These are phyloP conservation scores for Claviceps arundinis DNA, from an alignment of 2,329 filamentous ascomycete species.

Conservation along the genomic window DNA sequence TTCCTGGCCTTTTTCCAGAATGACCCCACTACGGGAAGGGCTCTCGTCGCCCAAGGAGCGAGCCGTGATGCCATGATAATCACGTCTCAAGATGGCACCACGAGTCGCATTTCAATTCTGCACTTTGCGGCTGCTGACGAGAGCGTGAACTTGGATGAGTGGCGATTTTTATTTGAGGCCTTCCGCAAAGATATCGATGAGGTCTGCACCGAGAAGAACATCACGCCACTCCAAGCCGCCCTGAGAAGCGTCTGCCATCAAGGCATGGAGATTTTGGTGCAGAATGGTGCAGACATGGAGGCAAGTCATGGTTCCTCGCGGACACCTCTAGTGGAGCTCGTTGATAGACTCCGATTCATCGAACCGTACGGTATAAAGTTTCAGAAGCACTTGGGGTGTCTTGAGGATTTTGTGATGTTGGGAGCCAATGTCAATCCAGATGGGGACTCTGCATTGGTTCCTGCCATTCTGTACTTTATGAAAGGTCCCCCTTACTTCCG, in stretches of 20 bases:
- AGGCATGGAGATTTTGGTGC: not conserved
- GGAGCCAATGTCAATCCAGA: constrained; percentile 1
- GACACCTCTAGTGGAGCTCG: not conserved
- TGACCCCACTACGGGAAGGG: not conserved
- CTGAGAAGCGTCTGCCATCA: not conserved
- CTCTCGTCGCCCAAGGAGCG: not conserved
- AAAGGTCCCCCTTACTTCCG: too few relatives aligned
- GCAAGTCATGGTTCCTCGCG: not conserved
- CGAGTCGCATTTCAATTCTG: not conserved
- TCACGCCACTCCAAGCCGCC: not conserved
- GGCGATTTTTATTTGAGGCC: not conserved
- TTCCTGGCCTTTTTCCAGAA: not conserved
- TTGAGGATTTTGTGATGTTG: not conserved
- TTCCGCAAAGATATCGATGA: not conserved
- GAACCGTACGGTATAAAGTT: accelerated
- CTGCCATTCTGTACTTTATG: not conserved
- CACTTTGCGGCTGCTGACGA: not conserved
- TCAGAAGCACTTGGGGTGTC: not conserved
- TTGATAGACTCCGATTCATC: not conserved
- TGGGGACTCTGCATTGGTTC: not conserved
- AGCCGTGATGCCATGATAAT: not conserved
- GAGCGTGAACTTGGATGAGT: not conserved
- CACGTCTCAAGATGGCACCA: too few relatives aligned
- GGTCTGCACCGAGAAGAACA: not conserved
- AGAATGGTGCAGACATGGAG: not conserved